These are phyloP conservation scores for Mycotypha africana DNA, from an alignment of 371 early-diverging fungal genomes.

Conservation along the genomic window DNA sequence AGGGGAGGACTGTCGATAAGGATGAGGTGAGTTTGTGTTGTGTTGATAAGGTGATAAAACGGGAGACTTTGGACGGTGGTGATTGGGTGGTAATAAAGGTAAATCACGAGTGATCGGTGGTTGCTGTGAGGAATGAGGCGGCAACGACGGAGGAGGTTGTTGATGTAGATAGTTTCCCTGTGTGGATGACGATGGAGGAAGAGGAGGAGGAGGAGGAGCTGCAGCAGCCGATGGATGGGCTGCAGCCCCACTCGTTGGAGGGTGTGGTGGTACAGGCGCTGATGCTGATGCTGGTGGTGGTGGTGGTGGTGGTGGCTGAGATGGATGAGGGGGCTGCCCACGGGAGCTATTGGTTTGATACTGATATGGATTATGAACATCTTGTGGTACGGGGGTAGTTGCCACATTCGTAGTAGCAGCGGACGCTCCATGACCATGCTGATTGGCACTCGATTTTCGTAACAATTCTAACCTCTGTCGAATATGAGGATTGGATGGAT, in stretches of 20 bases:
- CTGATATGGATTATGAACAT: constrained; percentile 50
- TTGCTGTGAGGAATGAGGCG: constrained; percentile 1
- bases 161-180: constrained; percentile 4
- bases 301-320: constrained; percentile 2
- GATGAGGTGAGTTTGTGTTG: no score
- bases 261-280: no score
- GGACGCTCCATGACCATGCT: no score
- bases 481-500: constrained; percentile 72
- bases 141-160: neutral
- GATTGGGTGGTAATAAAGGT: constrained; percentile 20
- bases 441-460: constrained; percentile 9
- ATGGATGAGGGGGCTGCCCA: no score
- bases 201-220: constrained; percentile 8
- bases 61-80: no score
- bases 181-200: constrained; percentile 10
- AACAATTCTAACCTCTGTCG: constrained; percentile 65
- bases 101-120: constrained; percentile 20
- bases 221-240: constrained; percentile 1
- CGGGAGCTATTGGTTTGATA: constrained; percentile 30
- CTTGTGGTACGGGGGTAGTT: constrained; percentile 53
- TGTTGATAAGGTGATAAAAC: constrained; percentile 22
- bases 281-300: neutral
- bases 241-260: no score
- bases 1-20: no score
- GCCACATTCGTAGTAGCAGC: no score